Evolutionary conservation across 2,329 filamentous ascomycete genomes (phyloP), one percentile per base, ranked within the genome.

Genomic region (Ceratocystis alfenasii): DNA sequence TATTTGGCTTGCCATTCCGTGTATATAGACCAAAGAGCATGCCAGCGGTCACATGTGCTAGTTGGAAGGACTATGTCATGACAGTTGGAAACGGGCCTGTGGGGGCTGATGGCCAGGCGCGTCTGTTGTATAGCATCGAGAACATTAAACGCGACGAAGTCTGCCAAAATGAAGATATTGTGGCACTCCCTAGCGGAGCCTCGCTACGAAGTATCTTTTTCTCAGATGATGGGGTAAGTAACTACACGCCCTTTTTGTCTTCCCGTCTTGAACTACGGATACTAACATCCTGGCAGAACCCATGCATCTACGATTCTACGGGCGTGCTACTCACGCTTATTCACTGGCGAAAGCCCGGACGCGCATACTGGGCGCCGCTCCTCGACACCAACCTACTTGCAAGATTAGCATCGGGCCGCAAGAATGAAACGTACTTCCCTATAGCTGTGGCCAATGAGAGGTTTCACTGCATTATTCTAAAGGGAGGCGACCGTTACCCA

Each of bases 401-500:
- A 0, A 90, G 94, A 68, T 82, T 96, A 2, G 88, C 89, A 0
- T 86, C 85, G 2, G 94, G 94, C 30, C 86, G 87, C 67, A 96
- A 96, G 75, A 83, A 88, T 69, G 94, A 99, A 76, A 84, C 81
- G 0, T 99, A 99, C 78, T 99, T 92, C 83, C 94, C 94, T 1
- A 90, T 99, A 41, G 94, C 94, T 0, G 92, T 97, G 0, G 90
- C 93, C 1, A 86, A 92, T 71, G 83, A 88, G 72, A 93, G 88
- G 72, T 99, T 99, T 76, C 93, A 97, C 80, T 99, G 95, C 78
- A 96, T 99, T 76, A 97, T 99, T 71, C 86, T 99, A 73, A 99
- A 99, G 77, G 94, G 94, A 69, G 89, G 88, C 45, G 94, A 99
- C 73, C 84, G 87, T 72, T 90, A 96, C 72, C 92, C 93, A 0